A percentile compares a stretch with the other conserved stretches of the same genome.
These are phyloP conservation scores for Phaeoacremonium minimum DNA, from an alignment of 2,329 filamentous ascomycete species.

Conservation along the genomic window DNA sequence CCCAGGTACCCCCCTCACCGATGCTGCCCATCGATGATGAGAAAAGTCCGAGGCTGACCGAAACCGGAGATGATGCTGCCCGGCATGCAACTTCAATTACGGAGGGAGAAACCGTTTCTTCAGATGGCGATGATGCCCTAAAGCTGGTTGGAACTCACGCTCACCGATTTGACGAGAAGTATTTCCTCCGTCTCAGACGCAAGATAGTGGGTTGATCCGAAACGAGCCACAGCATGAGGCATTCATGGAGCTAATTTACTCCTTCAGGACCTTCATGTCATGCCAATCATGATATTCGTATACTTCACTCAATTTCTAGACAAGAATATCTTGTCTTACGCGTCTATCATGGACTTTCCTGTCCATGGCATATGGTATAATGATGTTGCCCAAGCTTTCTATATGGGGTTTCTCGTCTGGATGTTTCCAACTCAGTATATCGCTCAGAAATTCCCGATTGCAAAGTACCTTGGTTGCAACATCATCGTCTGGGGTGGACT, in stretches of 20 bases:
- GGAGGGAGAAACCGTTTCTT: constrained; percentile 5
- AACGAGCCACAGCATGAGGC: background rate
- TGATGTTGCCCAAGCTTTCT: constrained; percentile 9
- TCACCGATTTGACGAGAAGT: constrained; percentile 11
- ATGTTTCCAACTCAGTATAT: constrained; percentile 8
- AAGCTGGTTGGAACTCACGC: constrained; percentile 7
- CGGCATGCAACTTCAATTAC: background rate
- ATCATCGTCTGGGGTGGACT: constrained; percentile 12
- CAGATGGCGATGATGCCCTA: constrained; percentile 10
- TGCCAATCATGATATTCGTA: constrained; percentile 11
- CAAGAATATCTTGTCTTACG: constrained; percentile 12
- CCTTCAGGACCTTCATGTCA: constrained; percentile 10
- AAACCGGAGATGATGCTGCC: background rate
- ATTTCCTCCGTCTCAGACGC: constrained; percentile 6
- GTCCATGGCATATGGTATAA: constrained; percentile 10
- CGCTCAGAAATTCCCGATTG: constrained; percentile 7
- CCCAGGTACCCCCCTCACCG: background rate
- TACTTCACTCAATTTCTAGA: constrained; percentile 12
- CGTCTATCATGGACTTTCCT: constrained; percentile 10
- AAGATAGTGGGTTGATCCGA: constrained; percentile 10
- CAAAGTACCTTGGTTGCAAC: constrained; percentile 9
- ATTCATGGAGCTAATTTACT: constrained; percentile 5
- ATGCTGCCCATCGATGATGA: background rate
- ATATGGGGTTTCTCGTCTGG: constrained; percentile 4
- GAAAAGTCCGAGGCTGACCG: background rate